Evolutionary conservation across 768 basidiomycete genomes (phyloP).

Genomic region (Fomitopsis pulvina): DNA sequence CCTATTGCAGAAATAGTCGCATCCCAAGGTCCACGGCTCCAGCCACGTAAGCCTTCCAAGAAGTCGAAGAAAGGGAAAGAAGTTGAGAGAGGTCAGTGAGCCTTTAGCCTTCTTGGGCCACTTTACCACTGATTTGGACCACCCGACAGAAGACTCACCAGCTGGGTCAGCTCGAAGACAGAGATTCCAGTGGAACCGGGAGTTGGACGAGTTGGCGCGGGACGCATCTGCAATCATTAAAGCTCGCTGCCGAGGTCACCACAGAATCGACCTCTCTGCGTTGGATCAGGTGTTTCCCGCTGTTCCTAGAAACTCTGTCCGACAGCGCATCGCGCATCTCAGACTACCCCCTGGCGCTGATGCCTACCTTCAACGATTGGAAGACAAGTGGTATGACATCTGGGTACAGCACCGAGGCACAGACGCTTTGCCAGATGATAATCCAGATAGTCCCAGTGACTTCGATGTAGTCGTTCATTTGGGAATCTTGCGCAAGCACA

Average conservation of each 20-base stretch:
- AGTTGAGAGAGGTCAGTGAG: constrained; percentile 23
- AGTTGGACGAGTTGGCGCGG: constrained; percentile 83
- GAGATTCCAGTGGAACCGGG: constrained; percentile 77
- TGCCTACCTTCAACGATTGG: constrained; percentile 70
- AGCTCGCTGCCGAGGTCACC: constrained; percentile 59
- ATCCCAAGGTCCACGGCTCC: constrained; percentile 41
- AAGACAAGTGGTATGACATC: constrained; percentile 74
- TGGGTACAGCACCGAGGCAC: constrained; percentile 72
- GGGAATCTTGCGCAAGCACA: constrained; percentile 68
- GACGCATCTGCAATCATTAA: constrained; percentile 81
- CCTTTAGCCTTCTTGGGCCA: background rate
- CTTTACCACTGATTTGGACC: background rate
- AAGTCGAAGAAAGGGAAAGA: constrained; percentile 25
- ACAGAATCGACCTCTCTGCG: constrained; percentile 63
- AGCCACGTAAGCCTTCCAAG: constrained; percentile 14
- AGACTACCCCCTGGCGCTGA: constrained; percentile 59
- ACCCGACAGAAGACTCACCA: constrained; percentile 9
- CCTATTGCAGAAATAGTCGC: constrained; percentile 44
- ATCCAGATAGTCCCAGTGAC: constrained; percentile 57
- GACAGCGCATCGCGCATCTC: constrained; percentile 58
- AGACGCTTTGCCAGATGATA: constrained; percentile 59
- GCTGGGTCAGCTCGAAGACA: constrained; percentile 36
- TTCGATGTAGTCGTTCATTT: constrained; percentile 82
- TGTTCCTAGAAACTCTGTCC: constrained; percentile 65
- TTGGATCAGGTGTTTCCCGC: constrained; percentile 77